These are phyloP conservation scores for Colletotrichum filicis DNA, from an alignment of 2,329 filamentous ascomycete species.

Conservation along the genomic window DNA sequence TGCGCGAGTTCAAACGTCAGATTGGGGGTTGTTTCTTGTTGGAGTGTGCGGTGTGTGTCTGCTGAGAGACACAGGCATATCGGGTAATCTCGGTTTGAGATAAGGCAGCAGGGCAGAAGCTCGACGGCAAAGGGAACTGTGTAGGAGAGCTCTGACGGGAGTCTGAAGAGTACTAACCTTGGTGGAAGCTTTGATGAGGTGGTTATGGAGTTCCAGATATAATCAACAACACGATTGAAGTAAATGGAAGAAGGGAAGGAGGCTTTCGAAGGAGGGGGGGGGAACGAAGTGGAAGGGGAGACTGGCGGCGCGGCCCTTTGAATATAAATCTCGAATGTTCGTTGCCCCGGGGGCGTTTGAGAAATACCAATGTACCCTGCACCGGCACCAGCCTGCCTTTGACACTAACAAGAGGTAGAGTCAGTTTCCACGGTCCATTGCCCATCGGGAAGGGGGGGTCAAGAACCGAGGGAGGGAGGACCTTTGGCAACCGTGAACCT, in stretches of 20 bases:
- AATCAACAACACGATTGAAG: conserved; percentile 12
- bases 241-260: neutral
- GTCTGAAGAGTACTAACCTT: conserved; percentile 16
- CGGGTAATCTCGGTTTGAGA: conserved; percentile 3
- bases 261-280: neutral
- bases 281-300: neutral
- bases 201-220: conserved; percentile 4
- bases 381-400: neutral
- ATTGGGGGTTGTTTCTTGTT: neutral
- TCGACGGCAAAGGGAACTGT: conserved; percentile 17
- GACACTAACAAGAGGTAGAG: neutral
- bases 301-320: neutral
- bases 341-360: conserved; percentile 32
- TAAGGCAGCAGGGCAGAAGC: conserved; percentile 3
- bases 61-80: neutral
- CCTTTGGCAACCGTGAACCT: neutral
- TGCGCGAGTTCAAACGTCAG: conserved; percentile 2
- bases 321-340: conserved; percentile 24
- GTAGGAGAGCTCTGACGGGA: neutral
- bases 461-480: conserved; percentile 1
- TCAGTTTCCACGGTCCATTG: conserved; percentile 7
- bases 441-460: conserved; percentile 4
- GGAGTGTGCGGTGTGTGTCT: neutral
- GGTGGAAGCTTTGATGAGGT: conserved; percentile 5
- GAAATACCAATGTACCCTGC: conserved; percentile 20